phyloP scores from a whole-genome alignment of 768 basidiomycete species.

The Amanita inopinata region DNA sequence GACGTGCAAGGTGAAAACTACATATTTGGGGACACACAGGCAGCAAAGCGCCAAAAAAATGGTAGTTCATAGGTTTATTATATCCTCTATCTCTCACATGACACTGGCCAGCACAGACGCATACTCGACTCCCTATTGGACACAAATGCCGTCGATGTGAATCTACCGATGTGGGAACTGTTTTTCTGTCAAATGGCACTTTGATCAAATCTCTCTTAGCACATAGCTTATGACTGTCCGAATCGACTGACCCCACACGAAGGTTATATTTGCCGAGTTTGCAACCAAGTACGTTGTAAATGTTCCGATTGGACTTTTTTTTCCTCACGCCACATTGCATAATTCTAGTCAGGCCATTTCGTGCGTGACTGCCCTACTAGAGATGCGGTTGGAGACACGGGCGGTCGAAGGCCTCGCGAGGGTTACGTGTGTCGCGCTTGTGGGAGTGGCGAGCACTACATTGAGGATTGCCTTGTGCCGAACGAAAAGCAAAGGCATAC shows the following conservation, averaged over 20 bases:
- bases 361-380: constrained; percentile 84
- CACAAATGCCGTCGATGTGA: constrained; percentile 76
- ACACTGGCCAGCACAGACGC: constrained; percentile 21
- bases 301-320: constrained; percentile 4
- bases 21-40: constrained; percentile 57
- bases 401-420: constrained; percentile 69
- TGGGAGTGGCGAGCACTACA: constrained; percentile 75
- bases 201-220: constrained; percentile 29
- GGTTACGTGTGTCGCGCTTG: constrained; percentile 92
- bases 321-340: neutral
- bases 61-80: constrained; percentile 22
- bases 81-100: constrained; percentile 7
- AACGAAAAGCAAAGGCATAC: constrained; percentile 36
- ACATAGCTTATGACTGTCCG: constrained; percentile 70
- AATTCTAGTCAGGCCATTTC: constrained; percentile 62
- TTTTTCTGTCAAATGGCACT: constrained; percentile 3
- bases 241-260: constrained; percentile 70
- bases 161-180: constrained; percentile 50
- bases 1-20: constrained; percentile 47
- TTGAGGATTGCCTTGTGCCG: constrained; percentile 77
- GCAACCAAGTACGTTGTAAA: constrained; percentile 44
- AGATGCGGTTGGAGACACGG: constrained; percentile 71
- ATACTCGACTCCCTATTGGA: constrained; percentile 50
- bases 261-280: constrained; percentile 82
- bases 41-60: constrained; percentile 48